phyloP scores from a whole-genome alignment of 176 grass and related monocot genomes.

The Zea luxurians region DNA sequence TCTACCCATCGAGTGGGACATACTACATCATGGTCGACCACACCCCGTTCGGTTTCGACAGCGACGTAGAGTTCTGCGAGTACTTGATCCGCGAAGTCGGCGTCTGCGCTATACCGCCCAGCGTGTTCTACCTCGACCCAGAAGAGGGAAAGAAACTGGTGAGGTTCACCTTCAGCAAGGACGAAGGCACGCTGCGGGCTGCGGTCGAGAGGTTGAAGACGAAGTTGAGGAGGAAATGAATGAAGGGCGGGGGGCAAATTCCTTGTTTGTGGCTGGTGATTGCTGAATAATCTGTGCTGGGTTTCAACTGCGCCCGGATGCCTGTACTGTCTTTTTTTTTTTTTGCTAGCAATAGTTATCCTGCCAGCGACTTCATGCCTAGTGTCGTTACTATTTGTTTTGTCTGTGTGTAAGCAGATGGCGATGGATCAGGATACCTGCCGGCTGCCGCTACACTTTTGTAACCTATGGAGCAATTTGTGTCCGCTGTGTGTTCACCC shows the following conservation, averaged over 20 bases:
- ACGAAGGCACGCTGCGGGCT: conserved; percentile 69
- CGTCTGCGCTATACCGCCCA: conserved; percentile 84
- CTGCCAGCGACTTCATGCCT: conserved; percentile 30
- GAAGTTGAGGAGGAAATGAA: conserved; percentile 64
- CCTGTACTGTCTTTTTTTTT: conserved; percentile 25
- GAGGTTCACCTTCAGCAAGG: conserved; percentile 97
- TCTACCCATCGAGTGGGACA: conserved; percentile 88
- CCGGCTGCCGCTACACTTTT: conserved; percentile 12
- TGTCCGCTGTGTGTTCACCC: not conserved
- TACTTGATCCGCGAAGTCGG: conserved; percentile 85
- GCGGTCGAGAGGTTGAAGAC: conserved; percentile 91
- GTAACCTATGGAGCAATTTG: conserved; percentile 20
- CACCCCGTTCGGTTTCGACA: conserved; percentile 82
- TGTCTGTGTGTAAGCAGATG: conserved; percentile 18
- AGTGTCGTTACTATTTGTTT: conserved; percentile 32
- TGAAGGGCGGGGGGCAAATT: conserved; percentile 22
- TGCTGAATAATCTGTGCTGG: conserved; percentile 47
- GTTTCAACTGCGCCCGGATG: conserved; percentile 18
- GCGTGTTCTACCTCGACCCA: conserved; percentile 91
- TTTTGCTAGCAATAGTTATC: conserved; percentile 21
- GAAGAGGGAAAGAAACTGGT: conserved; percentile 96
- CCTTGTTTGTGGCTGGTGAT: conserved; percentile 29
- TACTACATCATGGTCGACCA: conserved; percentile 93
- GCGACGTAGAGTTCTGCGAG: conserved; percentile 86
- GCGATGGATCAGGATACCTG: conserved; percentile 22